Percentiles rank a stretch among this genome's conserved stretches.
Evolutionary conservation across 2,329 filamentous ascomycete genomes (phyloP).

Genomic region (Sphaerulina musiva): DNA sequence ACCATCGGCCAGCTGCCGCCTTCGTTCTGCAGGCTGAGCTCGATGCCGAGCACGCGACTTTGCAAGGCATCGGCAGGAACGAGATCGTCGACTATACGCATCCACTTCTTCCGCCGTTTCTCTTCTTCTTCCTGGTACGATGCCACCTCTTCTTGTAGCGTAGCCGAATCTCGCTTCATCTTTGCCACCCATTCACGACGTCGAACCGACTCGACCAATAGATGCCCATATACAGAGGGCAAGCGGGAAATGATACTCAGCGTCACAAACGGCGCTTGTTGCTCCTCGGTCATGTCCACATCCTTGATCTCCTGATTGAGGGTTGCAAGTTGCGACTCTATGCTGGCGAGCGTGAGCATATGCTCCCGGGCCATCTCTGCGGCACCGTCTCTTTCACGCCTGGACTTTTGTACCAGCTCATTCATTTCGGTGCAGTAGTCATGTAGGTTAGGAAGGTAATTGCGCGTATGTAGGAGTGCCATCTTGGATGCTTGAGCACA

Average conservation of each 20-base stretch:
- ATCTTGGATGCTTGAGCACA: conserved; percentile 57
- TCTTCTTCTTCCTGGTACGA: conserved; percentile 88
- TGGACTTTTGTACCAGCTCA: conserved; percentile 46
- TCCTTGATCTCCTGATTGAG: conserved; percentile 66
- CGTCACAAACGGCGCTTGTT: conserved; percentile 72
- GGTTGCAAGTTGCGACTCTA: conserved; percentile 67
- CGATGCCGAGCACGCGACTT: conserved; percentile 62
- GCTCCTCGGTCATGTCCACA: conserved; percentile 67
- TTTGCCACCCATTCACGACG: conserved; percentile 89
- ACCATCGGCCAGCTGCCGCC: conserved; percentile 75
- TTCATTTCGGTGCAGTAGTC: conserved; percentile 54
- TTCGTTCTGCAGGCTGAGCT: conserved; percentile 76
- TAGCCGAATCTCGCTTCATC: conserved; percentile 77
- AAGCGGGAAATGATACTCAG: conserved; percentile 74
- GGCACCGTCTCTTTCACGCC: conserved; percentile 61
- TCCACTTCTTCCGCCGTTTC: conserved; percentile 81
- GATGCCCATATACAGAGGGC: conserved; percentile 82
- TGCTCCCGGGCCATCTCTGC: conserved; percentile 61
- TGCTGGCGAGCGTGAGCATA: conserved; percentile 74
- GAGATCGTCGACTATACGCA: conserved; percentile 72
- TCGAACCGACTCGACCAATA: conserved; percentile 76
- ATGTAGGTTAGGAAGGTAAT: conserved; percentile 55
- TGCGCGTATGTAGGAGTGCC: conserved; percentile 57
- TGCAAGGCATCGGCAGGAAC: conserved; percentile 62
- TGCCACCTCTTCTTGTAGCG: conserved; percentile 86